Conservation (phyloP, 768 basidiomycete genomes). For the Mycena filopes region DNA sequence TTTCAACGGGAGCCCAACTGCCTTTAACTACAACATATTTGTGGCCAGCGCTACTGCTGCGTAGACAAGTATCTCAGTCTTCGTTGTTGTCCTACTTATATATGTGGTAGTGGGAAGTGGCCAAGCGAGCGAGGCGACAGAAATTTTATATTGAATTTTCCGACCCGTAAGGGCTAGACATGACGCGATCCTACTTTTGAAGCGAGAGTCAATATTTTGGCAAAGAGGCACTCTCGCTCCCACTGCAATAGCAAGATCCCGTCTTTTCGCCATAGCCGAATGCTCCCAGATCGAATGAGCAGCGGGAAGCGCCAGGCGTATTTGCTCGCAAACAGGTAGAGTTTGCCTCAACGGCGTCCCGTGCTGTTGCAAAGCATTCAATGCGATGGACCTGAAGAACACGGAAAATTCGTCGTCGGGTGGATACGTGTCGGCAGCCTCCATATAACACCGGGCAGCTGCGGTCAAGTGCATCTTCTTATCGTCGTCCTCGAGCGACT, state of each 20-base stretch:
- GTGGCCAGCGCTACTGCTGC: slow-evolving; percentile 49
- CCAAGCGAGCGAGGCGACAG: too few relatives aligned
- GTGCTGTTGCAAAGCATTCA: slow-evolving; percentile 11
- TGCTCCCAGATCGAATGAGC: slow-evolving; percentile 39
- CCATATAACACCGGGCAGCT: slow-evolving; percentile 27
- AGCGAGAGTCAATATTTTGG: slow-evolving; percentile 1
- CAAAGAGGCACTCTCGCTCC: slow-evolving; percentile 15
- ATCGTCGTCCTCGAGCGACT: slow-evolving; percentile 14
- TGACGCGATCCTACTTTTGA: slow-evolving; percentile 5
- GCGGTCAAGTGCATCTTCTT: slow-evolving; percentile 18
- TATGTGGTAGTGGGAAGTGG: too few relatives aligned
- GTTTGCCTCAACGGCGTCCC: slow-evolving; percentile 39
- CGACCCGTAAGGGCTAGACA: not conserved
- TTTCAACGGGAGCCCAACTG: slow-evolving; percentile 62
- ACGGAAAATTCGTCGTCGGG: slow-evolving; percentile 17
- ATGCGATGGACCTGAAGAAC: slow-evolving; percentile 18
- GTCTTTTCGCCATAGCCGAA: slow-evolving; percentile 26
- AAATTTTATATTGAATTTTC: too few relatives aligned
- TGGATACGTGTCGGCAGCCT: not conserved
- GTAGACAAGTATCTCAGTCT: too few relatives aligned
- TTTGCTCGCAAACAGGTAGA: slow-evolving; percentile 36
- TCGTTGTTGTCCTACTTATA: too few relatives aligned
- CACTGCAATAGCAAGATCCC: slow-evolving; percentile 19
- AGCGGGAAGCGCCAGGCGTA: slow-evolving; percentile 35
- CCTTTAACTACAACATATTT: slow-evolving; percentile 80